These are phyloP conservation scores for Cymbopogon flexuosus DNA, from an alignment of 202 grass and related monocot genomes.

Conservation along the genomic window DNA sequence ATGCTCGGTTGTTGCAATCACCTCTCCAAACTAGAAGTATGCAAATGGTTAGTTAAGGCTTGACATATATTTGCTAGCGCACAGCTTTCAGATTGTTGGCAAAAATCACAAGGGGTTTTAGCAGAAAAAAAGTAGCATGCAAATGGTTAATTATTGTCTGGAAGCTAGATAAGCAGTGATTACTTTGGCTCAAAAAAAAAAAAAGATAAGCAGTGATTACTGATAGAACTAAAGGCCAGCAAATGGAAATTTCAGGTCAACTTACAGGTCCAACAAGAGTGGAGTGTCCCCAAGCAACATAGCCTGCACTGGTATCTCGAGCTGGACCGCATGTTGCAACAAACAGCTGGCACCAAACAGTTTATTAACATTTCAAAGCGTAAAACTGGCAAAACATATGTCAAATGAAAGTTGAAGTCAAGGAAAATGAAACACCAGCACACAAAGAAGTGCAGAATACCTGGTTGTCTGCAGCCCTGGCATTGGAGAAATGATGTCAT, in stretches of 20 bases:
- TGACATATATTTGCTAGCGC: neutral
- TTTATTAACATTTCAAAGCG: slow-evolving; percentile 9
- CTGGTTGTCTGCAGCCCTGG: slow-evolving; percentile 93
- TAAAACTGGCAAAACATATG: neutral
- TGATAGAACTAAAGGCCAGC: neutral
- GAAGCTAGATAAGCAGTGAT: neutral
- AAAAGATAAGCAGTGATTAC: neutral
- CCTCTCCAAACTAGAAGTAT: slow-evolving; percentile 78
- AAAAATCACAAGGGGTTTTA: neutral
- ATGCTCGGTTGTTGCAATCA: slow-evolving; percentile 87
- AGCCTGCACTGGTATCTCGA: slow-evolving; percentile 63
- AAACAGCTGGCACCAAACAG: slow-evolving; percentile 56
- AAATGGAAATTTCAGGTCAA: slow-evolving; percentile 9
- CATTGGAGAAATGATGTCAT: slow-evolving; percentile 31
- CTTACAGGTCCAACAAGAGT: slow-evolving; percentile 96
- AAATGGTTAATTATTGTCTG: neutral
- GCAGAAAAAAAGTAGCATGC: no score
- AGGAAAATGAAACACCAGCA: neutral
- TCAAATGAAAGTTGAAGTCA: neutral
- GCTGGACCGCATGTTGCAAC: slow-evolving; percentile 88
- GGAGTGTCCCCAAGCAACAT: slow-evolving; percentile 92
- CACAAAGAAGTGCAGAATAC: slow-evolving; percentile 25
- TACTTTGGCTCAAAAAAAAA: no score
- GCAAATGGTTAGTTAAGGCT: neutral
- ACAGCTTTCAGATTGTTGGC: neutral